A percentile compares a stretch with the other conserved stretches of the same genome.
phyloP scores from a whole-genome alignment of 495 filamentous ascomycete species.

The Aspergillus saccharolyticus region DNA sequence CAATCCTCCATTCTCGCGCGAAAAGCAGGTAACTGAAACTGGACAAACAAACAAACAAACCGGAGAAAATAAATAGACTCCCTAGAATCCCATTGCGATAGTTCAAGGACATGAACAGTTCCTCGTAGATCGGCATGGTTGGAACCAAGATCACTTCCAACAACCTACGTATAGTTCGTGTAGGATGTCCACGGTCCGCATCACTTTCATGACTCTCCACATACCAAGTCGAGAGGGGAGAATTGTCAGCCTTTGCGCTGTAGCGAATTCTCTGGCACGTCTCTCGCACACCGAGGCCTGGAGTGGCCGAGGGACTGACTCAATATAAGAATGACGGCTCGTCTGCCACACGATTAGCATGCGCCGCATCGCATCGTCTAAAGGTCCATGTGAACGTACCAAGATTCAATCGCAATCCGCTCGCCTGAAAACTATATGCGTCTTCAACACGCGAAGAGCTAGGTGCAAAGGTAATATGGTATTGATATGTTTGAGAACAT shows the following conservation, averaged over 20 bases:
- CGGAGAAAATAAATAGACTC: constrained; percentile 11
- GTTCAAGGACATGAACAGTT: constrained; percentile 5
- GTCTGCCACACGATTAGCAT: constrained; percentile 6
- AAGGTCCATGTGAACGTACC: constrained; percentile 9
- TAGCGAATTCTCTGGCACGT: not conserved
- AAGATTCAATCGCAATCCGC: constrained; percentile 10
- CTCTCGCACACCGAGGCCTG: not conserved
- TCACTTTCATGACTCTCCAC: not conserved
- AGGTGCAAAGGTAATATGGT: constrained; percentile 10
- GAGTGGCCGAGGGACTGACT: not conserved
- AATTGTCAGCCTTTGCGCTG: not conserved
- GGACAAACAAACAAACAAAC: constrained; percentile 4
- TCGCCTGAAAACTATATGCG: constrained; percentile 11
- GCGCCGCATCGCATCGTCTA: not conserved
- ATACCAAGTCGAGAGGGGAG: not conserved
- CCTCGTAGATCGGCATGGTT: constrained; percentile 1
- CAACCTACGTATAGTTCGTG: constrained; percentile 3
- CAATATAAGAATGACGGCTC: not conserved
- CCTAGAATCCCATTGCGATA: constrained; percentile 10
- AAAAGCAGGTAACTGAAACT: constrained; percentile 6
- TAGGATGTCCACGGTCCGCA: not conserved
- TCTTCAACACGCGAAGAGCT: constrained; percentile 4
- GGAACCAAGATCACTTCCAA: constrained; percentile 6
- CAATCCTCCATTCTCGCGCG: not conserved
- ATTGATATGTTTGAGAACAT: constrained; percentile 13